phyloP scores from a whole-genome alignment of 352 stramenopile genomes.

The Phytophthora tentaculata region DNA sequence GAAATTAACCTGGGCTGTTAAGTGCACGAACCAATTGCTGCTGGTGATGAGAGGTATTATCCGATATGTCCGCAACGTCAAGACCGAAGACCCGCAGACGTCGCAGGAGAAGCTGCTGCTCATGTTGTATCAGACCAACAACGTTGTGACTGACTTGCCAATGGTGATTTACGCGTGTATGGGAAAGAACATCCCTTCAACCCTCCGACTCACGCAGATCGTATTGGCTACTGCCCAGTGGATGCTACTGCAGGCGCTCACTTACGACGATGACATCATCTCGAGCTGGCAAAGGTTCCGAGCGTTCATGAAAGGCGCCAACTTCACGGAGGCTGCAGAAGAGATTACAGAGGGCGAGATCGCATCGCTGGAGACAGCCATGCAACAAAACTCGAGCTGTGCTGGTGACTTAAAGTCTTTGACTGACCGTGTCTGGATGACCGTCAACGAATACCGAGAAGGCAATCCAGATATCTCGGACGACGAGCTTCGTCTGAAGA shows the following conservation, averaged over 20 bases:
- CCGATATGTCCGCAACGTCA: constrained; percentile 26
- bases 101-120: constrained; percentile 17
- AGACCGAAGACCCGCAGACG: constrained; percentile 23
- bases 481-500: constrained; percentile 43
- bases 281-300: constrained; percentile 22
- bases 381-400: constrained; percentile 43
- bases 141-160: constrained; percentile 18
- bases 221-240: constrained; percentile 22
- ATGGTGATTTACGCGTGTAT: constrained; percentile 19
- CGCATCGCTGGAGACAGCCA: constrained; percentile 30
- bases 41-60: constrained; percentile 25
- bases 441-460: constrained; percentile 44
- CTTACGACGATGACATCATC: constrained; percentile 14
- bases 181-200: constrained; percentile 19
- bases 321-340: constrained; percentile 22
- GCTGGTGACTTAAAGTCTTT: constrained; percentile 43
- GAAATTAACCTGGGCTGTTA: constrained; percentile 21
- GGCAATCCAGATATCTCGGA: constrained; percentile 29
- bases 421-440: constrained; percentile 40
- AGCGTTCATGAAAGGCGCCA: constrained; percentile 22
- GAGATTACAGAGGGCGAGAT: constrained; percentile 25
- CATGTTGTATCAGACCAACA: constrained; percentile 29
- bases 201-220: constrained; percentile 12
- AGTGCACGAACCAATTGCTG: constrained; percentile 16
- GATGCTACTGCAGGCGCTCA: constrained; percentile 15